A percentile compares a stretch with the other conserved stretches of the same genome.
phyloP scores from a whole-genome alignment of 2,329 filamentous ascomycete genomes.

The Torrubiella hemipterigena region DNA sequence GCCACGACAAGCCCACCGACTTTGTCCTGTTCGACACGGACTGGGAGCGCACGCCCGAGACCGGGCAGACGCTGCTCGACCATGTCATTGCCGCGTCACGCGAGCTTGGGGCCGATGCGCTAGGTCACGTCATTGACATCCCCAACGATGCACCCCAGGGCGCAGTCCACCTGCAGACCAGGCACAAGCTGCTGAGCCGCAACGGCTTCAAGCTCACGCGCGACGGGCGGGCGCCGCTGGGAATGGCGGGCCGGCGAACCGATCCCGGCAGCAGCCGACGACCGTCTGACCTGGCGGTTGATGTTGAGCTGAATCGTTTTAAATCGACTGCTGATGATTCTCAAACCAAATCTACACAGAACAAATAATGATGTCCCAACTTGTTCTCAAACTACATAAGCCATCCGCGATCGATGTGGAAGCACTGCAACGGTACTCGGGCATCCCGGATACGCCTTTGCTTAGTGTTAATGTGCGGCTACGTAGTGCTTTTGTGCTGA shows the following conservation, averaged over 20 bases:
- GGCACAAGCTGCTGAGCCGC: not conserved
- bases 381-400: too few species aligned
- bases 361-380: too few species aligned
- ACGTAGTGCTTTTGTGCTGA: too few species aligned
- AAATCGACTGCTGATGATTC: too few species aligned
- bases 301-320: too few species aligned
- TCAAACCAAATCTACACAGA: too few species aligned
- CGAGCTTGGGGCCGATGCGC: not conserved
- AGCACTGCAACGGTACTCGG: too few species aligned
- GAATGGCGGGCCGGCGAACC: not conserved
- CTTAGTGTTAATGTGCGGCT: too few species aligned
- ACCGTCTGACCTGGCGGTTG: not conserved
- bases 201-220: not conserved
- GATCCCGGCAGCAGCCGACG: not conserved
- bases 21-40: not conserved
- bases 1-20: conserved; percentile 1
- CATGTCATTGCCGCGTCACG: not conserved
- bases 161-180: not conserved
- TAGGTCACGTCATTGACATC: not conserved
- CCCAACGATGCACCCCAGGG: not conserved
- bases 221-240: conserved; percentile 1
- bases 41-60: not conserved
- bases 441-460: too few species aligned
- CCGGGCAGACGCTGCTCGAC: not conserved
- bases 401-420: too few species aligned